Base-by-base conservation (phyloP, 495 filamentous ascomycete species). In the Neohortaea acidophila region DNA sequence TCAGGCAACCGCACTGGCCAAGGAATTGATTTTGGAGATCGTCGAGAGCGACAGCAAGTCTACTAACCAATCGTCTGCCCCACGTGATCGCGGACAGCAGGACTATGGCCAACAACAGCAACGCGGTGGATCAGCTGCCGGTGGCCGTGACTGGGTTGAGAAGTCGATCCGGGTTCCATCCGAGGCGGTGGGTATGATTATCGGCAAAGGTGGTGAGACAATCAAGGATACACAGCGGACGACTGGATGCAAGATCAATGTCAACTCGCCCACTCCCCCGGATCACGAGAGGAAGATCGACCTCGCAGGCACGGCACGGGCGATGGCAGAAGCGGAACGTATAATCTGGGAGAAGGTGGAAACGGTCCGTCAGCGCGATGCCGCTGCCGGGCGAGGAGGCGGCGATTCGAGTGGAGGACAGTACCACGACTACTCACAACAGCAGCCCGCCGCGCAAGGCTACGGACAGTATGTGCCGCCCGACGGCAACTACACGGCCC, bases 261-360 rank as follows among this genome's bases (percentile, higher is more conserved):
- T 89, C 13, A 78, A 81, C 18, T 75, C 72, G 36, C 70, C 77
- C 2, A 73, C 68, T 2, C 77, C 77, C 15, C 69, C 74, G 41
- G 82, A 87, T 47, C 61, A 70, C 30, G 73, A 84, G 47, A 75
- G 82, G 33, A 79, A 85, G 53, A 86, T 89, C 47, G 81, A 77
- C 19, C 62, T 89, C 7, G 73, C 84, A 10, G 82, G 82, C 28
- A 70, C 69, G 19, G 63, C 68, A n/a, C 72, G 79, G 21, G 67
- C 78, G 10, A 87, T 89, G 49, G 68, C 65, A 22, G 65, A 66
- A 30, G 82, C 82, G 8, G 84, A 84, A 56, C 63, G 59, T 26
- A 77, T 79, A 11, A 89, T 89, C 33, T 77, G 78, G 54, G 82
- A 85, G 36, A 89, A 89, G 60, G 82, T 87, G n/a, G 78, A 86